Base-by-base conservation (phyloP, 441 rosid genomes). In the Pelargonium myrrhifolium region DNA sequence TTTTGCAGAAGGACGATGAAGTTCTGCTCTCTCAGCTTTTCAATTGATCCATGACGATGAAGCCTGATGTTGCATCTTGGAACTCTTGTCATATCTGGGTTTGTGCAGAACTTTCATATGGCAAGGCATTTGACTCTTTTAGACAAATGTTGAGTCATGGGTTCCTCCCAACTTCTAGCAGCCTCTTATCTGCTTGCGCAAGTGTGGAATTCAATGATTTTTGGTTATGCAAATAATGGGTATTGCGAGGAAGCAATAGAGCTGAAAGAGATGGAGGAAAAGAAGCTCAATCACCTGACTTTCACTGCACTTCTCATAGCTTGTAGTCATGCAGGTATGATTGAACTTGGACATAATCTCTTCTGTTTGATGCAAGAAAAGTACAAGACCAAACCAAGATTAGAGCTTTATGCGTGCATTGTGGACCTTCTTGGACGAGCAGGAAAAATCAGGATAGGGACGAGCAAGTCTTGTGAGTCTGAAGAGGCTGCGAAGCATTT, bases 401-500 rank as follows among this genome's bases (percentile, higher is more conserved):
- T 80, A 43, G 99, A 91, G 82, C 97, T 89, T 77, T 84, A 84
- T 64, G 92, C 97, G 11, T 83, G 91, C 79, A 71, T 87, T 78
- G 92, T 86, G 78, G 96, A 91, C 84, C 89, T 93, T 73, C 76
- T 93, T 6, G 90, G 95, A 26, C 85, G 87, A 72, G 89, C 89
- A 5, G 97, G 97, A 68, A 85, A 80, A 73, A 68, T 86, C 59
- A 10, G 9, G 45, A 74, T 89, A 47, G 96, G 97, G 65, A 96
- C 93, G 10, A 89, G 96, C 74, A 85, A 89, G 81, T 84, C 65
- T 24, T 86, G 91, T 64, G 88, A 89, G 59, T 96, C 87, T 7
- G 76, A 73, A 69, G 56, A 83, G 42, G 95, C 97, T 3, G 86
- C 89, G 22, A 78, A 68, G 77, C 88, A 76, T 5, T 78, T 93